Conservation (phyloP, 495 filamentous ascomycete genomes). For the Podospora fimiseda region DNA sequence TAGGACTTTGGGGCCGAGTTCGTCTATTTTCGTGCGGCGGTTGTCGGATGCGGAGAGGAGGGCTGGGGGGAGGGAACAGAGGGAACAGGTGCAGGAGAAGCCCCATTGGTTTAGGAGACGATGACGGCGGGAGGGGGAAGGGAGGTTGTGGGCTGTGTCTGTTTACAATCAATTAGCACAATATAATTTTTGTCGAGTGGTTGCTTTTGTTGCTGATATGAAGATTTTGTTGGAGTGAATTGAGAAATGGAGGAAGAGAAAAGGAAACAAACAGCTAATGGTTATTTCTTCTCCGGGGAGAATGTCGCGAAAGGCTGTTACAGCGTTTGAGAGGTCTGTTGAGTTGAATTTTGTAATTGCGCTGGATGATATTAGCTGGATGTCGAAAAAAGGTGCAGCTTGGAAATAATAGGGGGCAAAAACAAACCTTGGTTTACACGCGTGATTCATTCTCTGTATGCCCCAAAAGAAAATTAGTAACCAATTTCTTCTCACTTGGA, state of each 20-base stretch:
- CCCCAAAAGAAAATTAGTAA: too few species aligned
- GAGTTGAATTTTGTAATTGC: constrained; percentile 27
- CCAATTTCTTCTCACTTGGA: too few species aligned
- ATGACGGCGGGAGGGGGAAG: constrained; percentile 20
- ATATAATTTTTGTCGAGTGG: not conserved
- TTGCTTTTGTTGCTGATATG: not conserved
- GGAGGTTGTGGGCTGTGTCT: constrained; percentile 27
- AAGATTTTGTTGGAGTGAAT: not conserved
- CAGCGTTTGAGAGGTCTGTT: constrained; percentile 23
- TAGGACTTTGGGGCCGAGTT: constrained; percentile 20
- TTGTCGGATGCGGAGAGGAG: constrained; percentile 22
- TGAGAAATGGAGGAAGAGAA: not conserved
- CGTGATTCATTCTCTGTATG: constrained; percentile 30
- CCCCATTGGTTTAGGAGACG: constrained; percentile 29
- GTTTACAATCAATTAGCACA: not conserved
- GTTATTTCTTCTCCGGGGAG: constrained; percentile 29
- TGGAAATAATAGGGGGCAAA: not conserved
- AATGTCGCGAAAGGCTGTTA: constrained; percentile 29
- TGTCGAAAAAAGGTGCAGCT: too few species aligned
- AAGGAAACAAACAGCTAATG: constrained; percentile 28
- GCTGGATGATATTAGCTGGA: too few species aligned
- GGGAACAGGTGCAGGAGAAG: constrained; percentile 29
- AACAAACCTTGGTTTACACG: constrained; percentile 31
- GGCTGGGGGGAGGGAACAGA: constrained; percentile 25
- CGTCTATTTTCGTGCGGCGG: constrained; percentile 19